Conservation (phyloP, 495 filamentous ascomycete genomes). For the Penicillium dipodomyicola region DNA sequence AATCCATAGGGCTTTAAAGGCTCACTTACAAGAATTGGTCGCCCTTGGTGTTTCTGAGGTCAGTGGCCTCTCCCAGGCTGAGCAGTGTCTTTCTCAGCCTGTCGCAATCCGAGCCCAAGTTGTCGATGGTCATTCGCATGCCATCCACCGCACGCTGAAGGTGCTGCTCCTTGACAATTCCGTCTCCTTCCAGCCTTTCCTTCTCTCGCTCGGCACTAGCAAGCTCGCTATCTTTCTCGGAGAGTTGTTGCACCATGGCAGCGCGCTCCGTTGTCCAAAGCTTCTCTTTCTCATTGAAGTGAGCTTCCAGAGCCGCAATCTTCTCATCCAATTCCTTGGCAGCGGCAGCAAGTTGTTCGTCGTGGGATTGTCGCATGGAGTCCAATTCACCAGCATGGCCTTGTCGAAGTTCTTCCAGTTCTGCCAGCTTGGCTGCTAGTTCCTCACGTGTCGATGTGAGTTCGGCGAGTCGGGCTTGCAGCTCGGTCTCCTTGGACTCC, state of each 20-base stretch:
- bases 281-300: conserved; percentile 36
- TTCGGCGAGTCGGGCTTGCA: conserved; percentile 30
- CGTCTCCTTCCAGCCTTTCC: conserved; percentile 46
- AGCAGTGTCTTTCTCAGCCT: conserved; percentile 57
- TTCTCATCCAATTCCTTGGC: conserved; percentile 37
- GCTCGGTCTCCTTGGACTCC: conserved; percentile 25
- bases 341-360: conserved; percentile 30
- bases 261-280: conserved; percentile 36
- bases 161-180: conserved; percentile 49
- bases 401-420: conserved; percentile 23
- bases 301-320: conserved; percentile 39
- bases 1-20: conserved; percentile 24
- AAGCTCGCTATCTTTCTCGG: conserved; percentile 40
- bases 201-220: conserved; percentile 46
- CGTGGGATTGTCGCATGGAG: conserved; percentile 20
- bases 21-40: conserved; percentile 63
- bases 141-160: conserved; percentile 48
- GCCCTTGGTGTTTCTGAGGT: conserved; percentile 57
- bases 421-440: conserved; percentile 21
- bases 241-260: conserved; percentile 36
- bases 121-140: conserved; percentile 51
- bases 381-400: conserved; percentile 35
- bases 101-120: conserved; percentile 54
- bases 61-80: conserved; percentile 57
- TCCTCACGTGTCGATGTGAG: conserved; percentile 33